These are phyloP conservation scores for Fusarium sp. DNA, from an alignment of 2,329 filamentous ascomycete species.

Conservation along the genomic window DNA sequence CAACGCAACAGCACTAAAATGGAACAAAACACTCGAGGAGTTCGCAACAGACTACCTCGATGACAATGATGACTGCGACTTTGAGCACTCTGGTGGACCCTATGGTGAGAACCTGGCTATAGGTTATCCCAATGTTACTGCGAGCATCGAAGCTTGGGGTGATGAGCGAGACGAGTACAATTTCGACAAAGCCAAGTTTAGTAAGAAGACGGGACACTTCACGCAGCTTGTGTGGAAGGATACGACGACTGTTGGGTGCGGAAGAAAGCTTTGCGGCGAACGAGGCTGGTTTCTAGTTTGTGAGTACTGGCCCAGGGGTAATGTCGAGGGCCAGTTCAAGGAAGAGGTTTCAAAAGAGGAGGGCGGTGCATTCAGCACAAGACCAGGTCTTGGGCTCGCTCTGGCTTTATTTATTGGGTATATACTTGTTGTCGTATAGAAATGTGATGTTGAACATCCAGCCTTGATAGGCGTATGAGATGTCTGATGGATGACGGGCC, in stretches of 20 bases:
- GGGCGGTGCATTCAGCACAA: conserved; percentile 17
- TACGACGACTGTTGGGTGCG: conserved; percentile 68
- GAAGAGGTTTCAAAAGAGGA: conserved; percentile 46
- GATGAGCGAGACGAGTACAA: conserved; percentile 63
- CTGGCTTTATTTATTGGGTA: conserved; percentile 28
- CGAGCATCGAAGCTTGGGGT: conserved; percentile 73
- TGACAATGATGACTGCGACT: conserved; percentile 52
- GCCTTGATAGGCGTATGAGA: background rate
- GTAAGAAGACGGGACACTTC: conserved; percentile 72
- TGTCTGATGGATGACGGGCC: background rate
- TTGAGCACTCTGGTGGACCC: conserved; percentile 67
- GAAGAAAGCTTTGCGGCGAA: conserved; percentile 52
- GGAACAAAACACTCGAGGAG: conserved; percentile 71
- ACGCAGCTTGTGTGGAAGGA: conserved; percentile 77
- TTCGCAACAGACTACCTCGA: conserved; percentile 63
- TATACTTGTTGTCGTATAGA: conserved; percentile 22
- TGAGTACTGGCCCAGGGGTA: conserved; percentile 75
- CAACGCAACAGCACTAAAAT: conserved; percentile 65
- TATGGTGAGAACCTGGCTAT: conserved; percentile 80
- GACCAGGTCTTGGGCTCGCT: conserved; percentile 19
- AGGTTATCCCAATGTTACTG: conserved; percentile 68
- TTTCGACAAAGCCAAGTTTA: conserved; percentile 65
- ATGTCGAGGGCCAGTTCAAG: conserved; percentile 63
- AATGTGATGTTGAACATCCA: background rate
- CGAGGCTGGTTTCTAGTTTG: conserved; percentile 74